Percentiles rank a stretch among this genome's conserved stretches.
phyloP scores from a whole-genome alignment of 1,284 basidiomycete species.

The Fereydounia khargensis region DNA sequence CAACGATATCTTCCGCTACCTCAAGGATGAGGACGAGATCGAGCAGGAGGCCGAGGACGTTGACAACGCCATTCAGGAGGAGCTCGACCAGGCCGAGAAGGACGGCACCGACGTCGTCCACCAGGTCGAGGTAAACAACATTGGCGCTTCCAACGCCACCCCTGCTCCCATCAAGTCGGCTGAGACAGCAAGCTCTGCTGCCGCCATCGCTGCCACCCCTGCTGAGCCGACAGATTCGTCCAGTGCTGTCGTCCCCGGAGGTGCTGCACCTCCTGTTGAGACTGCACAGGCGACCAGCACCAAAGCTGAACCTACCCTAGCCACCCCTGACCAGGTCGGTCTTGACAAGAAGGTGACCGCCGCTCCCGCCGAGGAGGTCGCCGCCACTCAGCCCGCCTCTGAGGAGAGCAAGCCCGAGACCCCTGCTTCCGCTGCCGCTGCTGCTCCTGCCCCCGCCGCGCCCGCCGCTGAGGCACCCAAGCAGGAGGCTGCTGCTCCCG shows the following conservation, averaged over 20 bases:
- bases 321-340: conserved; percentile 39
- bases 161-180: conserved; percentile 17
- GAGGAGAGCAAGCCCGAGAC: conserved; percentile 18
- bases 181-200: conserved; percentile 19
- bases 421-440: conserved; percentile 57
- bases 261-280: conserved; percentile 3
- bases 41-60: conserved; percentile 33
- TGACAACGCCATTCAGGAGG: conserved; percentile 29
- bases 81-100: conserved; percentile 27
- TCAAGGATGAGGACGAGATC: conserved; percentile 89
- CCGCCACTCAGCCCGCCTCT: conserved; percentile 23
- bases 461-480: conserved; percentile 6
- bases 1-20: conserved; percentile 99
- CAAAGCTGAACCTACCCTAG: conserved; percentile 17
- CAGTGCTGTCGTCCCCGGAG: not conserved
- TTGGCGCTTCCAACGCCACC: conserved; percentile 32
- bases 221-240: conserved; percentile 1
- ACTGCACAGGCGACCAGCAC: conserved; percentile 9
- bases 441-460: conserved; percentile 48
- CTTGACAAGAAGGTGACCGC: conserved; percentile 36
- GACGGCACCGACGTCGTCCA: conserved; percentile 25
- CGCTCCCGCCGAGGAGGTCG: conserved; percentile 36
- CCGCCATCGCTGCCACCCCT: conserved; percentile 11
- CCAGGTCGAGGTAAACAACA: conserved; percentile 37
- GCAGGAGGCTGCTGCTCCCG: conserved; percentile 36